phyloP scores from a whole-genome alignment of 2,329 filamentous ascomycete genomes.

The Chaetomium sp. region DNA sequence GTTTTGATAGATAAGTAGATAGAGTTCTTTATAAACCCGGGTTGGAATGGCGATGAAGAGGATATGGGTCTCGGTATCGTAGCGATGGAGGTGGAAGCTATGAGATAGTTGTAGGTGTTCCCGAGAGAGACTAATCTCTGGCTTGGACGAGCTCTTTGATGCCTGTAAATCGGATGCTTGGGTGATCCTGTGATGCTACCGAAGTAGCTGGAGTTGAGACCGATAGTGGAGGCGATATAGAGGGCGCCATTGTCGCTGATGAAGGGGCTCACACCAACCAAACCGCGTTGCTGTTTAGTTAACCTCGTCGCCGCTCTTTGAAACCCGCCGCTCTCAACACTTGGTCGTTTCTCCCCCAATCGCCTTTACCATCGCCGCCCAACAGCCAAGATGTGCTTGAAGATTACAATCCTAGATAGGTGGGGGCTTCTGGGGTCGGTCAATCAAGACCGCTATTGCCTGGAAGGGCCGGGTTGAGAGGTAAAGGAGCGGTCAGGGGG shows the following conservation, averaged over 20 bases:
- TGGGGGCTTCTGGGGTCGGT: neutral
- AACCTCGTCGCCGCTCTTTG: neutral
- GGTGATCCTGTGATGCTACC: no score
- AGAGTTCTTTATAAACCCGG: neutral
- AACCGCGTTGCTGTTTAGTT: no score
- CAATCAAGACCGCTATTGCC: neutral
- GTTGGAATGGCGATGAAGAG: neutral
- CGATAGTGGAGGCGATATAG: no score
- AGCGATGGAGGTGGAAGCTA: neutral
- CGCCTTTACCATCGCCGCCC: neutral
- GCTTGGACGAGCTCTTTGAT: neutral
- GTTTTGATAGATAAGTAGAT: neutral
- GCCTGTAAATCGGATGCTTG: neutral
- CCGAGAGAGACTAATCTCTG: neutral
- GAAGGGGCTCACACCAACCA: no score
- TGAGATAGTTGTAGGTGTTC: neutral
- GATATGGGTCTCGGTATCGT: neutral
- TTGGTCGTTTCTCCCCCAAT: neutral
- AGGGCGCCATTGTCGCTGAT: no score
- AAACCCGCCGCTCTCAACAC: neutral
- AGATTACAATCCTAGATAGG: neutral
- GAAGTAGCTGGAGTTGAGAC: no score
- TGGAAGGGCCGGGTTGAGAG: no score
- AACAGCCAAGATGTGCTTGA: constrained; percentile 12
- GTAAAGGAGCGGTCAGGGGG: neutral